Evolutionary conservation across 441 rosid species (phyloP).

Genomic region (Populus hybrid): DNA sequence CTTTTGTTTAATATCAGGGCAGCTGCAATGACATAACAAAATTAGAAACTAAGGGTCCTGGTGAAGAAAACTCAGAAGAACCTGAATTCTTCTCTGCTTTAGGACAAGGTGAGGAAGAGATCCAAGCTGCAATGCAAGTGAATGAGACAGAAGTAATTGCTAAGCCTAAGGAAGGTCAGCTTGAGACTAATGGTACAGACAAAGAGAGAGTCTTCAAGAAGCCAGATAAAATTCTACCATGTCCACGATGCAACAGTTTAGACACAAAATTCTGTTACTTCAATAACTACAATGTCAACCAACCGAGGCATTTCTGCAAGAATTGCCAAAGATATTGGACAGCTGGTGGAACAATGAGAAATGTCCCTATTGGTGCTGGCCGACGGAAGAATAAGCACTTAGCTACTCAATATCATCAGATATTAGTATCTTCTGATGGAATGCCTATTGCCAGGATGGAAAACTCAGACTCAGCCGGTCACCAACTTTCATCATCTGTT

Average conservation of each 20-base stretch:
- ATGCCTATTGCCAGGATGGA: conserved; percentile 36
- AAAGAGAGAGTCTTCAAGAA: conserved; percentile 57
- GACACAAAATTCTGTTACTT: conserved; percentile 24
- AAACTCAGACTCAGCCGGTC: conserved; percentile 33
- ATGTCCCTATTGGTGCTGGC: conserved; percentile 77
- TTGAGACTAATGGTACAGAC: conserved; percentile 30
- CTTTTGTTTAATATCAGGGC: conserved; percentile 27
- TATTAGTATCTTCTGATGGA: conserved; percentile 47
- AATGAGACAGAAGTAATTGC: conserved; percentile 22
- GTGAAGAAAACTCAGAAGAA: conserved; percentile 15
- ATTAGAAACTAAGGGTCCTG: conserved; percentile 16
- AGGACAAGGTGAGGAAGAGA: conserved; percentile 19
- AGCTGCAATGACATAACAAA: conserved; percentile 21
- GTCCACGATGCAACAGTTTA: conserved; percentile 72
- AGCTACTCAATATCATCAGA: conserved; percentile 49
- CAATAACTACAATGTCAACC: conserved; percentile 75
- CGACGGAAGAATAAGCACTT: conserved; percentile 59
- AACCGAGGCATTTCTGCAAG: conserved; percentile 79
- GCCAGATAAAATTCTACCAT: conserved; percentile 68
- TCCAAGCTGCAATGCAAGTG: conserved; percentile 9
- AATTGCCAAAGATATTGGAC: conserved; percentile 90
- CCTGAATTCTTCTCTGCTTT: conserved; percentile 15
- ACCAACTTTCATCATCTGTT: conserved; percentile 33
- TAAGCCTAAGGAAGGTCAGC: conserved; percentile 27
- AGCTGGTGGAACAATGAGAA: conserved; percentile 85